Evolutionary conservation across 768 basidiomycete genomes (phyloP).

Genomic region (Dacryopinax spathularia): DNA sequence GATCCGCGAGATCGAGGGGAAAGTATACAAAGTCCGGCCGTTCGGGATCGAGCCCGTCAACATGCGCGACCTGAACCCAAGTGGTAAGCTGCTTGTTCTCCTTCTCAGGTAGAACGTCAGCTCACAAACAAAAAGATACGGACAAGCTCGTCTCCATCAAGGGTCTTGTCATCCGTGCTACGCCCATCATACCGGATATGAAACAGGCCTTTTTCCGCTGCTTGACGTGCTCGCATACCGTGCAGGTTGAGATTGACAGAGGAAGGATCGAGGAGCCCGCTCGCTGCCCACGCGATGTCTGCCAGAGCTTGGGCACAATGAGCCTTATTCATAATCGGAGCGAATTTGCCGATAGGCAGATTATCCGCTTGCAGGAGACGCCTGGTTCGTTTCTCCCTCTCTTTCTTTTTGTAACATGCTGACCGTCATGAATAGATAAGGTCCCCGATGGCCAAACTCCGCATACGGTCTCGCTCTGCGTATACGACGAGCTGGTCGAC

Average conservation of each 20-base stretch:
- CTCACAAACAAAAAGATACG: conserved; percentile 49
- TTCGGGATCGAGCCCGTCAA: conserved; percentile 73
- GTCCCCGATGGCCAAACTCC: conserved; percentile 98
- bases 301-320: conserved; percentile 77
- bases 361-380: conserved; percentile 90
- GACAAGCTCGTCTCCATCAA: conserved; percentile 95
- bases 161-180: conserved; percentile 92
- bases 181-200: conserved; percentile 98
- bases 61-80: conserved; percentile 91
- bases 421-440: conserved; percentile 37
- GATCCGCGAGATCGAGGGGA: conserved; percentile 72
- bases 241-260: conserved; percentile 93
- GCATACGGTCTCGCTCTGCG: conserved; percentile 89
- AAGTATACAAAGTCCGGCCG: conserved; percentile 85
- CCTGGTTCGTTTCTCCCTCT: conserved; percentile 31
- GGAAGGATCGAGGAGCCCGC: conserved; percentile 91
- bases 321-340: conserved; percentile 92
- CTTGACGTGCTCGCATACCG: conserved; percentile 88
- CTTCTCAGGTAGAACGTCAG: not conserved
- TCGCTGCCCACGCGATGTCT: conserved; percentile 86
- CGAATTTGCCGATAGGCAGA: conserved; percentile 91
- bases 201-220: conserved; percentile 96
- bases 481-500: conserved; percentile 97
- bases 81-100: conserved; percentile 37
- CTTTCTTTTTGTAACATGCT: not conserved